These are phyloP conservation scores for Phytophthora macrochlamydospora DNA, from an alignment of 352 stramenopile species.

Conservation along the genomic window DNA sequence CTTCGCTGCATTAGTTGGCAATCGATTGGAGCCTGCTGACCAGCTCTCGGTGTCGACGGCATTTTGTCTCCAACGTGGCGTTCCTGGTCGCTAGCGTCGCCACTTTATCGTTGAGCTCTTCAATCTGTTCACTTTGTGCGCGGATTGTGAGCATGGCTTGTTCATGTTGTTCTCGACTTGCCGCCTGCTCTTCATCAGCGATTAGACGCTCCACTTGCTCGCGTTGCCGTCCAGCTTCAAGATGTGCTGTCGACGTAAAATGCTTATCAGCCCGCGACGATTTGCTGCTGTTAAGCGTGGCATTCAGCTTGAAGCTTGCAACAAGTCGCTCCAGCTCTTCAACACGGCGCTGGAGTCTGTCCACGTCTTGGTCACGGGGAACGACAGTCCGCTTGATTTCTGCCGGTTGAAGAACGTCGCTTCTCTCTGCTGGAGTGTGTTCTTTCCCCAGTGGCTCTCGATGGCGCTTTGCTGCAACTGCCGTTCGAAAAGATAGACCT, in stretches of 20 bases:
- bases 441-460: not conserved
- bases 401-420: not conserved
- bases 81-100: slow-evolving; percentile 9
- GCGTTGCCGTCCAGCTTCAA: not conserved
- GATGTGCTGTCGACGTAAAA: not conserved
- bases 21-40: not conserved
- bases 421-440: not conserved
- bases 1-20: too few relatives aligned
- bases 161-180: not conserved
- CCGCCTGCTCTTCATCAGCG: slow-evolving; percentile 4
- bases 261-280: too few relatives aligned
- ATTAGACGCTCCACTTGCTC: slow-evolving; percentile 7
- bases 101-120: slow-evolving; percentile 17
- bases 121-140: slow-evolving; percentile 17
- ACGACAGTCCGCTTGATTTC: slow-evolving; percentile 1
- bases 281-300: too few relatives aligned
- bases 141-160: slow-evolving; percentile 1
- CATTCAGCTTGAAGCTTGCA: too few relatives aligned
- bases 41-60: not conserved
- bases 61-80: not conserved
- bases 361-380: not conserved
- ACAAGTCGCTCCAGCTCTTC: slow-evolving; percentile 16
- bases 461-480: slow-evolving; percentile 16
- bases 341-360: slow-evolving; percentile 15
- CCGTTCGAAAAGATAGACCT: slow-evolving; percentile 13